Evolutionary conservation across 2,329 filamentous ascomycete genomes (phyloP).

Genomic region (Neospermospora avenae): DNA sequence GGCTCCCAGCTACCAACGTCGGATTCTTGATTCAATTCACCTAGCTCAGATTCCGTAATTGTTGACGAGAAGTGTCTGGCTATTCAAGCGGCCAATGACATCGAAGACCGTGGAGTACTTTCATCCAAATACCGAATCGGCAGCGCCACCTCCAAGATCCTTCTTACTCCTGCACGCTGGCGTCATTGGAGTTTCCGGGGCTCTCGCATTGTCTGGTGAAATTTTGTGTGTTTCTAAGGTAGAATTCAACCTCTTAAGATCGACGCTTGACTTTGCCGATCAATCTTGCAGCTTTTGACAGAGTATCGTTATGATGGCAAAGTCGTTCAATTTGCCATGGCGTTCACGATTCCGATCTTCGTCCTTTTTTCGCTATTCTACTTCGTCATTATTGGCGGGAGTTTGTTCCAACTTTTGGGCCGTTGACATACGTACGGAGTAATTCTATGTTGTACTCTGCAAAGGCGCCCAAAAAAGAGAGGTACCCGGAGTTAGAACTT

Average conservation of each 20-base stretch:
- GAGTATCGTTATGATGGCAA: conserved; percentile 22
- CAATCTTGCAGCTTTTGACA: conserved; percentile 13
- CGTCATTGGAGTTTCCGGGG: conserved; percentile 20
- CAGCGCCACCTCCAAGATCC: conserved; percentile 14
- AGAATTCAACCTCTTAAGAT: not conserved
- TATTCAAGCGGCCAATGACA: conserved; percentile 21
- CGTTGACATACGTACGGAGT: conserved; percentile 19
- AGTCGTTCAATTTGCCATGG: conserved; percentile 18
- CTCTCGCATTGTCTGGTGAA: conserved; percentile 19
- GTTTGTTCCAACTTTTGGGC: conserved; percentile 24
- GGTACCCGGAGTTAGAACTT: conserved; percentile 17
- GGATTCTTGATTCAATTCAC: not conserved
- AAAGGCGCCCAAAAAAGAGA: conserved; percentile 36
- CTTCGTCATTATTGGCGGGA: conserved; percentile 18
- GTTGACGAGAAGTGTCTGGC: conserved; percentile 7
- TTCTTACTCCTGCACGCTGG: conserved; percentile 21
- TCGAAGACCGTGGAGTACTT: conserved; percentile 22
- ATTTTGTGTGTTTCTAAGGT: conserved; percentile 22
- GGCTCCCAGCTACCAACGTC: not conserved
- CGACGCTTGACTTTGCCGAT: not conserved
- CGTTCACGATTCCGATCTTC: conserved; percentile 20
- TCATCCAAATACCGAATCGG: conserved; percentile 19
- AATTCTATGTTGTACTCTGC: conserved; percentile 30
- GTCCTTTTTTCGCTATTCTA: conserved; percentile 33
- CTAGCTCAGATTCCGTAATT: not conserved